Evolutionary conservation across 805 yeast genomes (phyloP), one percentile per base, ranked within the genome.

Genomic region (Saccharomycopsis oosterbeekiorum): DNA sequence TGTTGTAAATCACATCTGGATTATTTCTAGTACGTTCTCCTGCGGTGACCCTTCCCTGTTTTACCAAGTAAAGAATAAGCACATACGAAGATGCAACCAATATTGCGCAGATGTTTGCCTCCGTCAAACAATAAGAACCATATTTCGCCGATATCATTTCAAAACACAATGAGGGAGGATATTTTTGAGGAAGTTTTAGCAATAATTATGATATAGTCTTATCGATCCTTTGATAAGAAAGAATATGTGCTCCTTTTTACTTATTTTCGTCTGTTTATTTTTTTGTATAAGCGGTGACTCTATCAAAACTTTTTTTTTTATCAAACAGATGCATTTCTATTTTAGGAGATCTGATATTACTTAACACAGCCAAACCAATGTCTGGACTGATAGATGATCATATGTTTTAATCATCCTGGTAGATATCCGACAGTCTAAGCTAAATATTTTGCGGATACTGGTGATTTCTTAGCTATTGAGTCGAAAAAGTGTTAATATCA

Each of bases 71-170:
- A 12, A 62, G 37, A 8, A 57, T 34, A 14, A 56, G 57, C 29
- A 60, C 61, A 55, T 59, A 62, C 1, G 62, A 60, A 12, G 36
- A 29, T 14, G 65, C 56, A 19, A 59, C 24, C 15, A 53, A 26
- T n/a, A 59, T 15, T 11, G 58, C 36, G 17, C 15, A 58, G 3
- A 41, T n/a, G 6, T 17, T 42, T 9, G 55, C 59, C 9, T 40
- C 40, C 5, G 39, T 19, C 19, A 21, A 14, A 11, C 51, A 24
- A 26, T 56, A 55, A 4, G n/a, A 11, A 21, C 17, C 17, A 5
- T 15, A 2, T 17, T 3, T 8, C 15, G 51, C 11, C 17, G 56
- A 34, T 34, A n/a, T 53, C 26, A 34, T 53, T 17, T 53, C 19
- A 15, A 15, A n/a, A 10, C 29, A 36, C 24, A 26, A 2, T 5